Evolutionary conservation across 1,284 basidiomycete species (phyloP).

Genomic region (Trichosporon coremiiforme): DNA sequence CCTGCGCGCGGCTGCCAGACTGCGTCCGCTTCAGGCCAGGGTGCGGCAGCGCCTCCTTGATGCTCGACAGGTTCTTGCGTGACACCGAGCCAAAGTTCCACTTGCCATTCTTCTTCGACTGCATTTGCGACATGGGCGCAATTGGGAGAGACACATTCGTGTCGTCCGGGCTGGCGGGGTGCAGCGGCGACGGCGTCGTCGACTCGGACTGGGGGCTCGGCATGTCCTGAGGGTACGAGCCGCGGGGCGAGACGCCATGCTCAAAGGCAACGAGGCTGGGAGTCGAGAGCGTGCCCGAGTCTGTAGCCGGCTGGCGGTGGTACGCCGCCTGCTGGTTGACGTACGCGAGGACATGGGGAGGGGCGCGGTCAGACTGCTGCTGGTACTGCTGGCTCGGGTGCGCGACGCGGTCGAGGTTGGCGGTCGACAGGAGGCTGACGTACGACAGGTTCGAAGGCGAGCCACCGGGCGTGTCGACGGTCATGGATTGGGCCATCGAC

Average conservation of each 20-base stretch:
- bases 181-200: constrained; percentile 11
- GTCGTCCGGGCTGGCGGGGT: constrained; percentile 11
- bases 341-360: constrained; percentile 37
- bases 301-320: constrained; percentile 23
- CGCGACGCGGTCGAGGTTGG: constrained; percentile 27
- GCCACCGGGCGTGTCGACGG: neutral
- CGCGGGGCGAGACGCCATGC: neutral
- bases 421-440: constrained; percentile 31
- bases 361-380: constrained; percentile 18
- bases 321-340: constrained; percentile 38
- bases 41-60: constrained; percentile 9
- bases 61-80: constrained; percentile 9
- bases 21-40: constrained; percentile 72
- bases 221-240: constrained; percentile 7
- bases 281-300: constrained; percentile 22
- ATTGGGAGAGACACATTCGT: neutral
- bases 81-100: constrained; percentile 59
- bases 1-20: constrained; percentile 68
- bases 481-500: neutral
- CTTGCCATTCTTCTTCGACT: constrained; percentile 55
- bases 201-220: constrained; percentile 8
- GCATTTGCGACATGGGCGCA: neutral
- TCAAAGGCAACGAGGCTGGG: constrained; percentile 20
- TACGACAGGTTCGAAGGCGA: constrained; percentile 24
- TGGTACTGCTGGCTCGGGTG: constrained; percentile 18